A percentile compares a stretch with the other conserved stretches of the same genome.
These are phyloP conservation scores for Ceratobasidium sp. DNA, from an alignment of 1,284 basidiomycete genomes.

Conservation along the genomic window DNA sequence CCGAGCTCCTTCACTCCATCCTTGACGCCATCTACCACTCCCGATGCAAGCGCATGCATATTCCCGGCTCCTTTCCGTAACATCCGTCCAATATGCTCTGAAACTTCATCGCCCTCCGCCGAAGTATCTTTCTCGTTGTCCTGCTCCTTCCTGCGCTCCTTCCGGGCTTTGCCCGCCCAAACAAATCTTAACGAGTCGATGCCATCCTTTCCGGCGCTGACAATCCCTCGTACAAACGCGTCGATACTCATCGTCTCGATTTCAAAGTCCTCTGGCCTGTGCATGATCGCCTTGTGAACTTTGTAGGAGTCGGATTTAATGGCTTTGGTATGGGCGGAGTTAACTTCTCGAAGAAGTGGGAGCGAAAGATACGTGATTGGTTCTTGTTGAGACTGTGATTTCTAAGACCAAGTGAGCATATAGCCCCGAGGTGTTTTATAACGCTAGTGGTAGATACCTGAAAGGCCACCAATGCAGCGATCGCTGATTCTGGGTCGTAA, in stretches of 20 bases:
- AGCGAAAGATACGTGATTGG: slow-evolving; percentile 30
- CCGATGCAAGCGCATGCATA: slow-evolving; percentile 39
- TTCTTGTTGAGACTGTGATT: slow-evolving; percentile 29
- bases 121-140: slow-evolving; percentile 64
- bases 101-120: slow-evolving; percentile 38
- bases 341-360: slow-evolving; percentile 65
- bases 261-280: slow-evolving; percentile 63
- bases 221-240: slow-evolving; percentile 40
- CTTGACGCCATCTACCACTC: slow-evolving; percentile 42
- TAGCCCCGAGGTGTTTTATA: background rate
- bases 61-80: slow-evolving; percentile 40
- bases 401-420: slow-evolving; percentile 24
- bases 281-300: slow-evolving; percentile 71
- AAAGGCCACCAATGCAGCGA: slow-evolving; percentile 60
- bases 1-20: slow-evolving; percentile 42
- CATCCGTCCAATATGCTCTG: slow-evolving; percentile 41
- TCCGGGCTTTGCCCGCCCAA: slow-evolving; percentile 50
- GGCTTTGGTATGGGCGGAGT: slow-evolving; percentile 66
- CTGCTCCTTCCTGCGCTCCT: slow-evolving; percentile 67
- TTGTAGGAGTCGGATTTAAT: slow-evolving; percentile 71
- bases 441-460: slow-evolving; percentile 33
- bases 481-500: slow-evolving; percentile 72
- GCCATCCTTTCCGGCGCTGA: slow-evolving; percentile 44
- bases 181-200: slow-evolving; percentile 46
- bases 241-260: slow-evolving; percentile 45